Evolutionary conservation across 208 protist species (phyloP).

Genomic region (Trichomonas tenax): DNA sequence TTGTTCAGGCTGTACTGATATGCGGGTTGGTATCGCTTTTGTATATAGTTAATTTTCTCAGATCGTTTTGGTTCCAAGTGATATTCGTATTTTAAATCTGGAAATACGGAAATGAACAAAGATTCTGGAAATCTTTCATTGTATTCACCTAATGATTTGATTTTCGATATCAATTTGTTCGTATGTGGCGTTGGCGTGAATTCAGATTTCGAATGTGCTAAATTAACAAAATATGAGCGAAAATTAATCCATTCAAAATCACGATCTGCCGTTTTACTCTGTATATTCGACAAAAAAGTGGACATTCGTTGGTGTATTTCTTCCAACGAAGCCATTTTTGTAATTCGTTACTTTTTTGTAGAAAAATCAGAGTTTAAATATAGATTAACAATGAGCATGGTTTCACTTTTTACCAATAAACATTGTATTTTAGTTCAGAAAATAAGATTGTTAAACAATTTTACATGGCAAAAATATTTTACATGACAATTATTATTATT

Average conservation of each 20-base stretch:
- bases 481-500: no score
- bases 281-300: neutral
- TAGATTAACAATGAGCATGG: no score
- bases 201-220: neutral
- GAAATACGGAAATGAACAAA: neutral
- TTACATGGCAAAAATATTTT: no score
- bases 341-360: no score
- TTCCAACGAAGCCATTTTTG: neutral
- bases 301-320: neutral
- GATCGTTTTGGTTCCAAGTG: neutral
- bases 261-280: neutral
- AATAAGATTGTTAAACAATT: no score
- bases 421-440: no score
- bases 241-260: neutral
- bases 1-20: neutral
- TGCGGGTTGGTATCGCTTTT: neutral
- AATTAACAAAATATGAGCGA: neutral
- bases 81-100: neutral
- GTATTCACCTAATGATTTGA: neutral
- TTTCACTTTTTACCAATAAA: no score
- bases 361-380: no score
- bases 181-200: neutral
- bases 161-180: neutral
- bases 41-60: neutral
- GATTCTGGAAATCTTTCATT: neutral